phyloP scores from a whole-genome alignment of 2,329 filamentous ascomycete species.

The Penicillium thymicola region DNA sequence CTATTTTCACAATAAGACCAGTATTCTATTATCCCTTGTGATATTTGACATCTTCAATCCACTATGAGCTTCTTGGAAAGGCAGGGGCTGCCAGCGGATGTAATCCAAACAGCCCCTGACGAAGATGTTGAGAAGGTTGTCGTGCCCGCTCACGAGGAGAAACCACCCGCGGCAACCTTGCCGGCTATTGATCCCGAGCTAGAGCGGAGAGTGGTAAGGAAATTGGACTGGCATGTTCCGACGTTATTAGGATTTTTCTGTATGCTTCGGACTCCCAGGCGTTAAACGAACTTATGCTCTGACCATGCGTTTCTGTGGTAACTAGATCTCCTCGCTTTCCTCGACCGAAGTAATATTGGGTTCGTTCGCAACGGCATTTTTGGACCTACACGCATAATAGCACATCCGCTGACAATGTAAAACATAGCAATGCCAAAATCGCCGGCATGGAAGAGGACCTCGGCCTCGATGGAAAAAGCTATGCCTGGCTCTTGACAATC shows the following conservation, averaged over 20 bases:
- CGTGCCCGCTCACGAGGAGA: slow-evolving; percentile 22
- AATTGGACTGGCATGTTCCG: slow-evolving; percentile 37
- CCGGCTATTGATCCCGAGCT: slow-evolving; percentile 33
- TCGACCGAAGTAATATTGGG: slow-evolving; percentile 53
- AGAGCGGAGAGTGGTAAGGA: slow-evolving; percentile 36
- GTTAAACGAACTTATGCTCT: not conserved
- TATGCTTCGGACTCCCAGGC: slow-evolving; percentile 21
- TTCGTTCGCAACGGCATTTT: slow-evolving; percentile 17
- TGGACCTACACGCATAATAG: not conserved
- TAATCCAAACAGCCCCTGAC: slow-evolving; percentile 20
- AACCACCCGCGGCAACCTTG: slow-evolving; percentile 11
- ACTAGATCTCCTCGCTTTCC: slow-evolving; percentile 47
- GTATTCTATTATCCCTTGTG: not conserved
- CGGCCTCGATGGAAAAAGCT: slow-evolving; percentile 45
- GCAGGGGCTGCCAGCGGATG: slow-evolving; percentile 17
- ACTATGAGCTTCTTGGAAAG: slow-evolving; percentile 25
- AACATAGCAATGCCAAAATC: slow-evolving; percentile 50
- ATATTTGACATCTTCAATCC: not conserved
- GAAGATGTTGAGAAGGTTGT: slow-evolving; percentile 29
- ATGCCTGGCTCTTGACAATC: slow-evolving; percentile 52
- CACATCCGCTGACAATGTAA: not conserved
- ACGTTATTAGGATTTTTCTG: slow-evolving; percentile 40
- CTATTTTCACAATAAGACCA: not conserved
- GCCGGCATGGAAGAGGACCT: slow-evolving; percentile 54
- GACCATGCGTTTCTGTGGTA: not conserved